These are phyloP conservation scores for Tolypocladium sp. DNA, from an alignment of 2,329 filamentous ascomycete genomes.

Conservation along the genomic window DNA sequence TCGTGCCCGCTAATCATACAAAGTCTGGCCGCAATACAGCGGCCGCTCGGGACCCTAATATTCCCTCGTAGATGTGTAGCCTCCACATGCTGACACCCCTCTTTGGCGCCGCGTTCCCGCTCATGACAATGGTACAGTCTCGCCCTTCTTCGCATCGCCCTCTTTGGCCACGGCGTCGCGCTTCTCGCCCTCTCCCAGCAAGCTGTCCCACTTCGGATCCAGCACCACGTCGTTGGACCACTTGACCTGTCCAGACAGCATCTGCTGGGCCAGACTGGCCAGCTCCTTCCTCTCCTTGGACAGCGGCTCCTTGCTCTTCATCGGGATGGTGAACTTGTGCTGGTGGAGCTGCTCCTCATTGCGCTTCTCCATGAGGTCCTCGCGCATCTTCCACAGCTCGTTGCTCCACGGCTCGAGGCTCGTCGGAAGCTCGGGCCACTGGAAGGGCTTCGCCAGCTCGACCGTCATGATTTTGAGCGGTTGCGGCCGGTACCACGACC, in stretches of 20 bases:
- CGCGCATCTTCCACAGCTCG: slow-evolving; percentile 43
- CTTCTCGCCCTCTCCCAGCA: slow-evolving; percentile 15
- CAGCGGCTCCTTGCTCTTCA: slow-evolving; percentile 31
- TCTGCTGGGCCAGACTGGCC: slow-evolving; percentile 53
- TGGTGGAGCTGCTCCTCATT: slow-evolving; percentile 22
- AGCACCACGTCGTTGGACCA: slow-evolving; percentile 45
- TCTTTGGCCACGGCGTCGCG: slow-evolving; percentile 12
- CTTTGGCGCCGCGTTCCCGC: background rate
- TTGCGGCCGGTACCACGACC: slow-evolving; percentile 59
- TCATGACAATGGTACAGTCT: background rate
- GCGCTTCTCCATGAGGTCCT: slow-evolving; percentile 34
- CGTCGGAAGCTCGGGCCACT: slow-evolving; percentile 67
- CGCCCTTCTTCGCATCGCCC: slow-evolving; percentile 1
- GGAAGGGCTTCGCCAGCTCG: slow-evolving; percentile 78
- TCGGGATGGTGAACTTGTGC: slow-evolving; percentile 23
- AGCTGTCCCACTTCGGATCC: slow-evolving; percentile 36
- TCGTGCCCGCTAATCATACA: slow-evolving; percentile 18
- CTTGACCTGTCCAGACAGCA: slow-evolving; percentile 49
- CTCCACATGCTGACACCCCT: background rate
- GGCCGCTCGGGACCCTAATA: background rate
- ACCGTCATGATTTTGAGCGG: slow-evolving; percentile 90
- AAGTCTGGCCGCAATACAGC: background rate
- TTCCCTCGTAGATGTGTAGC: background rate
- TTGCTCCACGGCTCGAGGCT: slow-evolving; percentile 57
- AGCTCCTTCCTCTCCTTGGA: slow-evolving; percentile 35